Evolutionary conservation across 352 stramenopile genomes (phyloP), one percentile per base, ranked within the genome.

Genomic region (Phytophthora uliginosa): DNA sequence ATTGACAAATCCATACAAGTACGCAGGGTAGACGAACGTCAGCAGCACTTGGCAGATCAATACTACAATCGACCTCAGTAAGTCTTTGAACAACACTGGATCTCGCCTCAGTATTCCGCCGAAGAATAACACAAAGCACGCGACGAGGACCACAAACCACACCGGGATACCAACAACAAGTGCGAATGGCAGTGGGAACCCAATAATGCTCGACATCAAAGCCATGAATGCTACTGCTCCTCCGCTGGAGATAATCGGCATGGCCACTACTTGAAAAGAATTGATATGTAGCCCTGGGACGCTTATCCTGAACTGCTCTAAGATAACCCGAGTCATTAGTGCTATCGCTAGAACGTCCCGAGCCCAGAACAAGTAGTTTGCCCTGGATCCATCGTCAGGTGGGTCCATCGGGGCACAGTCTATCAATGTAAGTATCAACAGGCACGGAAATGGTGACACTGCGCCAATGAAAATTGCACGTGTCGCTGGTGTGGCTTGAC

Each of bases 131-230:
- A 56, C 63, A 28, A 76, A 77, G 34, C 67, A 65, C 1, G 67
- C 20, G 20, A 74, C 26, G 8, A 84, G 31, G 10, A 79, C 52
- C 0, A 50, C 40, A 0, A 67, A 71, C 67, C 68, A 84, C 5
- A 64, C 52, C 0, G 69, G 64, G 15, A 73, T 78, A 2, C 64
- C 76, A 2, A 81, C 28, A 6, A 76, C 53, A 4, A 80, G 15
- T 24, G 64, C 67, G 54, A 88, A 88, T 7, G 82, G 76, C 22
- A 90, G 42, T 12, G 82, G 80, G 42, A 84, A 90, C 3, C 78
- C 82, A 24, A 85, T 69, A 3, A 63, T 36, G 13, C 63, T 65
- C 10, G 55, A 63, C 34, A 70, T 81, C 0, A 67, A 48, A 18
- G 77, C 45, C 33, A 71, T 55, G 3, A 70, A 63, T n/a, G 63